Conservation (phyloP, 306 rosid species). For the Ammopiptanthus mongolicus region DNA sequence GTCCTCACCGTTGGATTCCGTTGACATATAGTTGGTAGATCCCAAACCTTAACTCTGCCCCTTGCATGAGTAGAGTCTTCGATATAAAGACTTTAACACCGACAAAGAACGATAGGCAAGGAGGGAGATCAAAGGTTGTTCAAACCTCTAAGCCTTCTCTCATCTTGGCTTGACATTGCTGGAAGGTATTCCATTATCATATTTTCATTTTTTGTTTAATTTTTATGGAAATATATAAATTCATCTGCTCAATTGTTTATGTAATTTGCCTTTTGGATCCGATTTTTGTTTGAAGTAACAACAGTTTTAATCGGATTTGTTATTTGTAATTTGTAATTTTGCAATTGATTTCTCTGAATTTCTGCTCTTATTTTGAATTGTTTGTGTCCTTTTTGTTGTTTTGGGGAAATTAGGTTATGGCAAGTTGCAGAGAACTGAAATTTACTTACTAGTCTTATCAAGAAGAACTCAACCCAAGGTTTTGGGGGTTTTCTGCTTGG, state of each 20-base stretch:
- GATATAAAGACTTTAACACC: conserved; percentile 64
- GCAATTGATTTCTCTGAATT: neutral
- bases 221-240: neutral
- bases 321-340: neutral
- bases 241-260: neutral
- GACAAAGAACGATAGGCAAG: conserved; percentile 49
- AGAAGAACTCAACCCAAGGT: conserved; percentile 70
- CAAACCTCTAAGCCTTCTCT: conserved; percentile 77
- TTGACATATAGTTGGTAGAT: too few species aligned
- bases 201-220: neutral
- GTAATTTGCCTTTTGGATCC: conserved; percentile 14
- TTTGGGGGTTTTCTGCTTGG: conserved; percentile 62
- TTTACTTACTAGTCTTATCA: conserved; percentile 58
- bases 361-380: neutral
- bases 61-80: too few species aligned
- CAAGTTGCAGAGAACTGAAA: conserved; percentile 92
- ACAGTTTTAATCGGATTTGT: neutral
- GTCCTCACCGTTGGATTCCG: too few species aligned
- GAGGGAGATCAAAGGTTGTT: conserved; percentile 71
- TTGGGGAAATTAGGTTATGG: conserved; percentile 70
- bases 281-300: neutral
- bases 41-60: too few species aligned
- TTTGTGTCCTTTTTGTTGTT: neutral
- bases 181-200: conserved; percentile 61
- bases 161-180: conserved; percentile 89